Evolutionary conservation across 148 eudicot genomes (phyloP).

Genomic region (Euryodendron excelsum): DNA sequence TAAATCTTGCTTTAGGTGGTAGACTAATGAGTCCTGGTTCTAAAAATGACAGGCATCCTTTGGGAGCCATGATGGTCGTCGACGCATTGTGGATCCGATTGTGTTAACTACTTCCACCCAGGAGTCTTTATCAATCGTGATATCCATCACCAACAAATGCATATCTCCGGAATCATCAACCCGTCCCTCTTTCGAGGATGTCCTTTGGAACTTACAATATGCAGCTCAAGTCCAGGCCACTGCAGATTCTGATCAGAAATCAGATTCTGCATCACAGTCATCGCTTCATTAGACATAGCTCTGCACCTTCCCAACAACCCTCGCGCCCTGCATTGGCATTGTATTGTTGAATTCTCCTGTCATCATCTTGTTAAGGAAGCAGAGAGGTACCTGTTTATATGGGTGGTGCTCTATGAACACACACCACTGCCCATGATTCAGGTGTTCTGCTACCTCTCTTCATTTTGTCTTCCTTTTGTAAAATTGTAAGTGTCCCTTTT

Average conservation of each 20-base stretch:
- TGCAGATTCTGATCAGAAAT: constrained; percentile 56
- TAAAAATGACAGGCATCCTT: constrained; percentile 46
- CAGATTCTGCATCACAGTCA: constrained; percentile 44
- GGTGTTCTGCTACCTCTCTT: background rate
- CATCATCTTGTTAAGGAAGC: no score
- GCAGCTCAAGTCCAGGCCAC: constrained; percentile 79
- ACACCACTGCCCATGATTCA: background rate
- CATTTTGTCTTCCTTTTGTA: background rate
- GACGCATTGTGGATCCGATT: constrained; percentile 61
- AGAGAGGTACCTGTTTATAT: no score
- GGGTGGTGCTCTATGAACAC: no score
- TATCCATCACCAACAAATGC: constrained; percentile 71
- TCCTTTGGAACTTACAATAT: constrained; percentile 73
- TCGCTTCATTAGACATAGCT: background rate
- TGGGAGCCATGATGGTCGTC: constrained; percentile 61
- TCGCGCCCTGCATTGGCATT: no score
- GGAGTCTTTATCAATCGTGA: constrained; percentile 58
- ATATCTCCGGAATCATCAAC: constrained; percentile 46
- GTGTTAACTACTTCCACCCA: constrained; percentile 59
- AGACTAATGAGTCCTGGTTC: constrained; percentile 5
- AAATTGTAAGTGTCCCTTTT: constrained; percentile 12
- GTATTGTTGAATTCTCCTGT: no score
- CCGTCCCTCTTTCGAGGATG: constrained; percentile 73
- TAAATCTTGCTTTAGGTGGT: background rate
- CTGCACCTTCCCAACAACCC: no score